Evolutionary conservation across 2,329 filamentous ascomycete species (phyloP).

Genomic region (Cladosporium oxysporum): DNA sequence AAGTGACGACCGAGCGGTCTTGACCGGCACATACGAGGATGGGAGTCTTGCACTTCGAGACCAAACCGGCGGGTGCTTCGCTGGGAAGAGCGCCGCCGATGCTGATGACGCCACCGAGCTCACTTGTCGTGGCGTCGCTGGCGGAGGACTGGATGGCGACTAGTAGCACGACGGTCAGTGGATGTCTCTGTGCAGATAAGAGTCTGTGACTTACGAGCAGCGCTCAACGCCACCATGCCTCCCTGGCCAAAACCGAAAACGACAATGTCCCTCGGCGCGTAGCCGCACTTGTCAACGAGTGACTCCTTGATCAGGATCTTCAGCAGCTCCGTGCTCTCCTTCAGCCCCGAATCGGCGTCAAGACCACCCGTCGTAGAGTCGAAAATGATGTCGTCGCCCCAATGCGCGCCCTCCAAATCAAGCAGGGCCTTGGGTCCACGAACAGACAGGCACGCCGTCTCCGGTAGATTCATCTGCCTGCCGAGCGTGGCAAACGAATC

Average conservation of each 20-base stretch:
- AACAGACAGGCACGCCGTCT: constrained; percentile 73
- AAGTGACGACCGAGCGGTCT: constrained; percentile 56
- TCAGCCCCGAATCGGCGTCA: constrained; percentile 58
- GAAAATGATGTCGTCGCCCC: constrained; percentile 61
- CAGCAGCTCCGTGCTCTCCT: constrained; percentile 44
- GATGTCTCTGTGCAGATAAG: too few species aligned
- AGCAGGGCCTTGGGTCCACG: constrained; percentile 70
- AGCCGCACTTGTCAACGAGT: constrained; percentile 53
- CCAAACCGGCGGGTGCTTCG: constrained; percentile 42
- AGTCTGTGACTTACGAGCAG: constrained; percentile 38
- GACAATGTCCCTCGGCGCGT: constrained; percentile 51
- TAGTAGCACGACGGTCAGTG: neutral
- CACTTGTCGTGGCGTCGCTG: constrained; percentile 30
- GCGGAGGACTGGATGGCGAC: constrained; percentile 26
- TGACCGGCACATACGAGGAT: constrained; percentile 63
- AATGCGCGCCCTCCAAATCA: constrained; percentile 65
- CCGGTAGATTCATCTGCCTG: constrained; percentile 68
- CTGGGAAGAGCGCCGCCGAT: constrained; percentile 63
- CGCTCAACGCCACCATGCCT: constrained; percentile 55
- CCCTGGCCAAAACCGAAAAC: constrained; percentile 61
- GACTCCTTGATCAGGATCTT: constrained; percentile 45
- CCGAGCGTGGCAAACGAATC: constrained; percentile 69
- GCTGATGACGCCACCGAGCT: constrained; percentile 61
- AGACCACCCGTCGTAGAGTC: constrained; percentile 54
- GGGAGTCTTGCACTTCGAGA: constrained; percentile 61